A percentile compares a stretch with the other conserved stretches of the same genome.
These are phyloP conservation scores for Coprinopsis sp. DNA, from an alignment of 768 basidiomycete genomes.

Conservation along the genomic window DNA sequence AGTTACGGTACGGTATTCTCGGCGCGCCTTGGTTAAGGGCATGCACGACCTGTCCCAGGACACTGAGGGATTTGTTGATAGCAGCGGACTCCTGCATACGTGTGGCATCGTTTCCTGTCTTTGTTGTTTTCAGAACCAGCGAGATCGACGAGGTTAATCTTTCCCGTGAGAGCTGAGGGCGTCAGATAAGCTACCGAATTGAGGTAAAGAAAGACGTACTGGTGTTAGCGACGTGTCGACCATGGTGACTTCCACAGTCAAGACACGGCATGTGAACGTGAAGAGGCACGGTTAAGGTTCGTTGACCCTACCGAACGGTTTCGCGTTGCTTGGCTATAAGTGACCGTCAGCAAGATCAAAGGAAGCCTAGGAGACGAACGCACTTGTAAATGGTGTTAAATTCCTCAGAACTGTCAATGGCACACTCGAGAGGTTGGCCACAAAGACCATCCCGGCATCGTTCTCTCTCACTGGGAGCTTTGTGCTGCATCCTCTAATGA, in stretches of 20 bases:
- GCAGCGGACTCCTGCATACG: constrained; percentile 86
- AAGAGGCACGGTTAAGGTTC: constrained; percentile 78
- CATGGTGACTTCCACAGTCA: constrained; percentile 68
- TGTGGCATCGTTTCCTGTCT: constrained; percentile 79
- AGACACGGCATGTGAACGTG: constrained; percentile 85
- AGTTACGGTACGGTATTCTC: constrained; percentile 86
- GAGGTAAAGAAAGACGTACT: constrained; percentile 33
- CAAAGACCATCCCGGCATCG: constrained; percentile 49
- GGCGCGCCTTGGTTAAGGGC: constrained; percentile 75
- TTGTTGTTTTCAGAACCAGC: constrained; percentile 93
- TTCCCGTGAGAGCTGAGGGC: constrained; percentile 57
- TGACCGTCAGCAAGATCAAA: constrained; percentile 1
- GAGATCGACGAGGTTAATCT: constrained; percentile 83
- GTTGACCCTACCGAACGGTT: constrained; percentile 84
- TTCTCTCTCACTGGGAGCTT: constrained; percentile 54
- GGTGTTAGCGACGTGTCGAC: constrained; percentile 46
- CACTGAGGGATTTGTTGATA: constrained; percentile 86
- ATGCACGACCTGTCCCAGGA: constrained; percentile 84
- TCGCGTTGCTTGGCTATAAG: constrained; percentile 59
- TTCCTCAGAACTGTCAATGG: constrained; percentile 37
- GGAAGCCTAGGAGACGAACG: constrained; percentile 10
- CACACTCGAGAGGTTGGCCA: constrained; percentile 45
- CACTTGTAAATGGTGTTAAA: constrained; percentile 47
- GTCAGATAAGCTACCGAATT: background rate
- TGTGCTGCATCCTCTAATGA: constrained; percentile 30